These are phyloP conservation scores for Fusarium nygamai DNA, from an alignment of 2,329 filamentous ascomycete genomes.

Conservation along the genomic window DNA sequence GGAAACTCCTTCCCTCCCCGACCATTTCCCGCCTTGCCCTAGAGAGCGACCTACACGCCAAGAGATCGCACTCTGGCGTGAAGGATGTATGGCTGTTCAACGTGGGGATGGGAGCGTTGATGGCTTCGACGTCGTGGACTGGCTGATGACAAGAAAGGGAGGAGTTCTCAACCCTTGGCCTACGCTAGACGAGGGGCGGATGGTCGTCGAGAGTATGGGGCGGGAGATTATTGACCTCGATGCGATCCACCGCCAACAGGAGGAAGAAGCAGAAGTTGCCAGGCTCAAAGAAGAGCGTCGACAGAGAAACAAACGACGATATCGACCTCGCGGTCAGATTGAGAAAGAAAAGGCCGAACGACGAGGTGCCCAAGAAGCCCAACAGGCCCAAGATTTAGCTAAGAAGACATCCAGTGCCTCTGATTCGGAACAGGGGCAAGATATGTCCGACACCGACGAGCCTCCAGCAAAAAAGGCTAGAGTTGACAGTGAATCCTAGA, in stretches of 20 bases:
- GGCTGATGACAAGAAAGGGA: conserved; percentile 37
- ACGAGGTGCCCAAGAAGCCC: conserved; percentile 12
- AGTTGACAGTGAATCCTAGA: neutral
- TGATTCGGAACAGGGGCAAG: neutral
- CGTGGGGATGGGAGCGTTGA: conserved; percentile 25
- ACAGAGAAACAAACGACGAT: conserved; percentile 38
- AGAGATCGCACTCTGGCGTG: conserved; percentile 28
- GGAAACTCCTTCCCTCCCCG: neutral
- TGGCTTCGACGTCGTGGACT: conserved; percentile 30
- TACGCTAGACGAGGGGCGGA: conserved; percentile 27
- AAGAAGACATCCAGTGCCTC: neutral
- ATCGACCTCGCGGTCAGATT: conserved; percentile 32
- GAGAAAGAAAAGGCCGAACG: conserved; percentile 29
- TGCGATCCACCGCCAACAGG: conserved; percentile 19
- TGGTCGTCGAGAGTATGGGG: conserved; percentile 30
- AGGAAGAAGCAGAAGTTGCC: conserved; percentile 24
- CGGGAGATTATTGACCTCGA: conserved; percentile 27
- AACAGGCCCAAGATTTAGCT: neutral
- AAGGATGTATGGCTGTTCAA: conserved; percentile 27
- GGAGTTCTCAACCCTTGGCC: conserved; percentile 30
- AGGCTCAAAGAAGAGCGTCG: conserved; percentile 33
- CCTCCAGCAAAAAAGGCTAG: neutral
- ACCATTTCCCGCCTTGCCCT: conserved; percentile 25
- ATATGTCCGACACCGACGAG: neutral
- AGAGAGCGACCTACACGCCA: conserved; percentile 3